These are phyloP conservation scores for Fusarium chlamydosporum DNA, from an alignment of 2,329 filamentous ascomycete species.

Conservation along the genomic window DNA sequence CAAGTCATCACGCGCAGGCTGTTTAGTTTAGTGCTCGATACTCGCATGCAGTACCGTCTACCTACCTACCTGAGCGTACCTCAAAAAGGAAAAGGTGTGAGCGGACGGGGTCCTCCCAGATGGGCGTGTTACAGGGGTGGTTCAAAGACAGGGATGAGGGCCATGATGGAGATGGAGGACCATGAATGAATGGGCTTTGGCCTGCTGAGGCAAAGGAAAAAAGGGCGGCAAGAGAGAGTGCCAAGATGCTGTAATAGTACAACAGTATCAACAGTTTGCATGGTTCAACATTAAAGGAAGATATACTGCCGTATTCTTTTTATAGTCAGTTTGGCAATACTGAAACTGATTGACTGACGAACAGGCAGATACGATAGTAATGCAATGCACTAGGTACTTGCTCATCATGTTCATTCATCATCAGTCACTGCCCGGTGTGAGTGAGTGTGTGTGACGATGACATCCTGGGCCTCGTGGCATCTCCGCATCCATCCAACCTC, in stretches of 20 bases:
- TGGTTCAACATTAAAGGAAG: not conserved
- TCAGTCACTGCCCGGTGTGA: constrained; percentile 28
- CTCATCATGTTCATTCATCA: constrained; percentile 25
- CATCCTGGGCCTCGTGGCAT: constrained; percentile 45
- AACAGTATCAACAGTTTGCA: not conserved
- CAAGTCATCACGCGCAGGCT: constrained; percentile 10
- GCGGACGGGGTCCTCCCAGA: constrained; percentile 34
- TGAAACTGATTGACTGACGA: not conserved
- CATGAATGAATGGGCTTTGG: not conserved
- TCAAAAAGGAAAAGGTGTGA: constrained; percentile 40
- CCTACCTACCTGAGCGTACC: constrained; percentile 22
- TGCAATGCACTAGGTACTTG: not conserved
- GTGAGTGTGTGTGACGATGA: constrained; percentile 44
- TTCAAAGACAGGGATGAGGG: constrained; percentile 7
- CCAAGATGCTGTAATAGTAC: not conserved
- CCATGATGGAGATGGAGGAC: constrained; percentile 11
- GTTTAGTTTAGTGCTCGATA: constrained; percentile 7
- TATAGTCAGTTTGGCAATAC: not conserved
- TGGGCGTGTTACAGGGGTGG: constrained; percentile 16
- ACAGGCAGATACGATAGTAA: constrained; percentile 2
- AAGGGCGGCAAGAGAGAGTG: constrained; percentile 18
- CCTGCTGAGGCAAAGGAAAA: constrained; percentile 28
- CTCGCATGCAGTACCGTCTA: constrained; percentile 10
- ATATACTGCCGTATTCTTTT: not conserved
- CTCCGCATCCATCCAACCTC: constrained; percentile 44